Evolutionary conservation across 371 early-diverging fungal species (phyloP).

Genomic region (Mortierella sp.): DNA sequence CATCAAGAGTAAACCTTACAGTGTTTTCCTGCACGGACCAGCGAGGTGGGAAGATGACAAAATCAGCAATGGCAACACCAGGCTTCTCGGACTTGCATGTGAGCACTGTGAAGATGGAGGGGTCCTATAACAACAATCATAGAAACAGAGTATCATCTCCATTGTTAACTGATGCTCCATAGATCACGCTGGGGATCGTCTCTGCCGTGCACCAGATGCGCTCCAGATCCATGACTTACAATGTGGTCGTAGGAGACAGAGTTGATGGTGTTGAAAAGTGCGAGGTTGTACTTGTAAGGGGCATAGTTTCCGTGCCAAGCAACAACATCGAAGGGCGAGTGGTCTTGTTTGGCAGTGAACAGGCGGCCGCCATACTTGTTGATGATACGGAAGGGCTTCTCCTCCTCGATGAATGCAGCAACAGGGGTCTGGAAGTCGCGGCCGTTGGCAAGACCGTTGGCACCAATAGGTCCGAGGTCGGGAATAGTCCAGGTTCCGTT

Average conservation of each 20-base stretch:
- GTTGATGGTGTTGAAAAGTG: constrained; percentile 86
- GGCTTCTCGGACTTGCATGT: constrained; percentile 91
- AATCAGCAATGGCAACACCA: constrained; percentile 93
- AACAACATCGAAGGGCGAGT: constrained; percentile 95
- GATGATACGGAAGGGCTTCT: constrained; percentile 69
- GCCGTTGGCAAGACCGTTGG: constrained; percentile 96
- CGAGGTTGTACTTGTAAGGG: constrained; percentile 95
- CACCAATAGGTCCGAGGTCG: constrained; percentile 95
- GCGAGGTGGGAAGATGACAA: constrained; percentile 98
- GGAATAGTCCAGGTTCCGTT: constrained; percentile 92
- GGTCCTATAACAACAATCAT: constrained; percentile 68
- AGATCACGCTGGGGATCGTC: not conserved
- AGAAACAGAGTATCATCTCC: too few species aligned
- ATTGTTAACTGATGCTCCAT: too few species aligned
- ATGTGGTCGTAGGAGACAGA: constrained; percentile 93
- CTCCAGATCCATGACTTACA: constrained; percentile 57
- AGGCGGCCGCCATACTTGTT: constrained; percentile 88
- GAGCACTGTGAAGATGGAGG: constrained; percentile 95
- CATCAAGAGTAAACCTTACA: constrained; percentile 51
- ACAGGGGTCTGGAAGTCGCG: constrained; percentile 92
- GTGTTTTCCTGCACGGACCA: constrained; percentile 94
- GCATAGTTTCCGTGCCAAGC: constrained; percentile 99
- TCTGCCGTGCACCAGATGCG: too few species aligned
- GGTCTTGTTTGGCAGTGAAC: constrained; percentile 78
- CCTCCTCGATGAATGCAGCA: constrained; percentile 81